Conservation (phyloP, 2,329 filamentous ascomycete species). For the Penicillium glabrum region DNA sequence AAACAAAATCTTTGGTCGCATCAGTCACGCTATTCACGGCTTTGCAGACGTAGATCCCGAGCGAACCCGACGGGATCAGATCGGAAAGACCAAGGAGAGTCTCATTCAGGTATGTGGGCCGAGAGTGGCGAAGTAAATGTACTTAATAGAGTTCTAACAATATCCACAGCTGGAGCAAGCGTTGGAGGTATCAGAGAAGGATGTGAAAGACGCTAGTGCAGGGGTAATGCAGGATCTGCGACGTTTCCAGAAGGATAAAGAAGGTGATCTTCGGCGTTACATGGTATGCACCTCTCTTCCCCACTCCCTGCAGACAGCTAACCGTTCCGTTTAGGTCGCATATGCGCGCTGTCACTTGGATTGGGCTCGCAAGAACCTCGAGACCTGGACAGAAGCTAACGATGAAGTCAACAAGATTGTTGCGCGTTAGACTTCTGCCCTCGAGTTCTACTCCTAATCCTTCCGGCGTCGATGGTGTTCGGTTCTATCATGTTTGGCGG, state of each 20-base stretch:
- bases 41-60: slow-evolving; percentile 97
- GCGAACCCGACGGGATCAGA: slow-evolving; percentile 84
- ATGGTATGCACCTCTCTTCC: slow-evolving; percentile 65
- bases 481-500: not conserved
- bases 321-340: slow-evolving; percentile 62
- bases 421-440: slow-evolving; percentile 28
- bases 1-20: slow-evolving; percentile 87
- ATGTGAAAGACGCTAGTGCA: slow-evolving; percentile 87
- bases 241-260: slow-evolving; percentile 92
- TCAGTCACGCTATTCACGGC: slow-evolving; percentile 93
- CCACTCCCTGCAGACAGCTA: not conserved
- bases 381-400: slow-evolving; percentile 89
- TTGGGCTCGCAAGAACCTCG: slow-evolving; percentile 88
- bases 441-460: not conserved
- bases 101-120: slow-evolving; percentile 57
- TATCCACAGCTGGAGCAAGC: slow-evolving; percentile 78
- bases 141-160: not conserved
- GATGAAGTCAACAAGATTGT: slow-evolving; percentile 85
- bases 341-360: slow-evolving; percentile 92
- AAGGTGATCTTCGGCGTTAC: slow-evolving; percentile 87
- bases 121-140: not conserved
- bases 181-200: slow-evolving; percentile 79
- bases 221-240: slow-evolving; percentile 88
- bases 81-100: slow-evolving; percentile 91
- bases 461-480: slow-evolving; percentile 1